A percentile compares a stretch with the other conserved stretches of the same genome.
These are phyloP conservation scores for Sporothrix luriei DNA, from an alignment of 2,329 filamentous ascomycete species.

Conservation along the genomic window DNA sequence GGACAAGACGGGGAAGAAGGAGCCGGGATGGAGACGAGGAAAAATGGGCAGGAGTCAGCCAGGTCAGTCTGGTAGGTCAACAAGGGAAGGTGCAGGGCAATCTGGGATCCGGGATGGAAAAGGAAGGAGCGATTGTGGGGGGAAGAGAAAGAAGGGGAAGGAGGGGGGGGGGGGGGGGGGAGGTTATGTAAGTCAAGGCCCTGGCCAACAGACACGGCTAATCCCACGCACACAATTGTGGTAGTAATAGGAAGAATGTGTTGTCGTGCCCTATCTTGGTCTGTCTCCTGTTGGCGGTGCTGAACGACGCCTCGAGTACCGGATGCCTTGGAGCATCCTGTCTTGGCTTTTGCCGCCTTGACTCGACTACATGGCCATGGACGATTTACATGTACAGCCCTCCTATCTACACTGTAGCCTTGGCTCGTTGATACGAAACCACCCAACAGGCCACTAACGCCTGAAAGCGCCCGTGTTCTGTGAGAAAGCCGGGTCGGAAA, in stretches of 20 bases:
- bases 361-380: no score
- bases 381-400: no score
- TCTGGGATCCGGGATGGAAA: neutral
- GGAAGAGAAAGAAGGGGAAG: neutral
- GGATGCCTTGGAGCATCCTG: neutral
- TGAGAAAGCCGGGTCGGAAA: no score
- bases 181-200: neutral
- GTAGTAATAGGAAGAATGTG: neutral
- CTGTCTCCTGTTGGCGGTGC: no score
- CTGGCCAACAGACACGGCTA: neutral
- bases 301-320: no score
- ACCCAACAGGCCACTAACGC: no score
- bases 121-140: neutral
- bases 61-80: neutral
- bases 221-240: neutral
- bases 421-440: no score
- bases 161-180: neutral
- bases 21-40: neutral
- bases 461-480: no score
- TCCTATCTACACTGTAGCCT: no score
- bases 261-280: neutral
- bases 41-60: neutral
- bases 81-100: neutral
- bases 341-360: neutral
- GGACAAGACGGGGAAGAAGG: no score